Conservation (phyloP, 176 grass and related monocot species). For the Phoenix dactylifera region DNA sequence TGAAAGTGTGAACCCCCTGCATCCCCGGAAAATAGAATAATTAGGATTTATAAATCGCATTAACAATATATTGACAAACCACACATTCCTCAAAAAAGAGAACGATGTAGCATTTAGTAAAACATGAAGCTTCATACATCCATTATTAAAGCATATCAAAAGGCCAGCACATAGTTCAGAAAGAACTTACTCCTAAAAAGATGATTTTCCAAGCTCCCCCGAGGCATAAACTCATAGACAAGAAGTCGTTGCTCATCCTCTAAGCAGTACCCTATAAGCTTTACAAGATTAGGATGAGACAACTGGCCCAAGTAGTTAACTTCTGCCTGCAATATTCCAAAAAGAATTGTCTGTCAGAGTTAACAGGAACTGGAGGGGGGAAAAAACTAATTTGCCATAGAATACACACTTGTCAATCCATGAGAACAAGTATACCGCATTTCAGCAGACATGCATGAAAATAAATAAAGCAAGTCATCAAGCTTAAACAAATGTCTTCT, state of each 20-base stretch:
- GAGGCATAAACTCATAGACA: constrained; percentile 94
- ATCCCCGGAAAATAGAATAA: constrained; percentile 3
- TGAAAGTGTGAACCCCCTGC: constrained; percentile 63
- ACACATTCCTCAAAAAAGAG: no score
- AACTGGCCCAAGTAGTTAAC: constrained; percentile 88
- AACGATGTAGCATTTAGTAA: no score
- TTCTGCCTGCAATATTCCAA: constrained; percentile 56
- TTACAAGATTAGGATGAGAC: constrained; percentile 88
- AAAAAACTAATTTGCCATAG: no score
- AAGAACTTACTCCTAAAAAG: constrained; percentile 82
- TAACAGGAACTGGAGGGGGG: no score
- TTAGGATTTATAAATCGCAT: no score
- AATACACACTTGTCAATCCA: background rate
- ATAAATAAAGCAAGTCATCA: no score
- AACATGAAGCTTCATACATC: no score
- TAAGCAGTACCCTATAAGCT: constrained; percentile 76
- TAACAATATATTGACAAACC: no score
- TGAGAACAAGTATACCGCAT: background rate
- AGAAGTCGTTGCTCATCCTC: constrained; percentile 91
- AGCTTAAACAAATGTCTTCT: no score
- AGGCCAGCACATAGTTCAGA: background rate
- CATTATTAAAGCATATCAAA: no score
- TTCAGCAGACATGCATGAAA: background rate
- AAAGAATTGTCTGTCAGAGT: no score
- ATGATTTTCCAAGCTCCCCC: constrained; percentile 97